Percentiles rank a stretch among this genome's conserved stretches.
Conservation (phyloP, 495 filamentous ascomycete genomes). For the Chaetomium cochliodes region DNA sequence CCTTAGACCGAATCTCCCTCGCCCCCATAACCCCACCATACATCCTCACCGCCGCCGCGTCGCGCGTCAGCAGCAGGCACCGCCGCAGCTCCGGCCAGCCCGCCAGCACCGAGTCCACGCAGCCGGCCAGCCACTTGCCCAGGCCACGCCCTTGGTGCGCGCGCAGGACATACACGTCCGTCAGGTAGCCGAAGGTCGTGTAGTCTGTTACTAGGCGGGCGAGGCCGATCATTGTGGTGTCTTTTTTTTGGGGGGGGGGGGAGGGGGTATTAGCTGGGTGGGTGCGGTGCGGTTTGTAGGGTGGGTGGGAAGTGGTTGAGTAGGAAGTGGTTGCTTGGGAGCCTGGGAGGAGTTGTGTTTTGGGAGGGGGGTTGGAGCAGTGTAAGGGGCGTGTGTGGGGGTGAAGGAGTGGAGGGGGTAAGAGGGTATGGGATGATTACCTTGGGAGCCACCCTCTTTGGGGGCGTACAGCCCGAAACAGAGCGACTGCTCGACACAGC, state of each 20-base stretch:
- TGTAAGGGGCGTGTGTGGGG: neutral
- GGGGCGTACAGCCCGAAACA: slow-evolving; percentile 55
- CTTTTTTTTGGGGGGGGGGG: neutral
- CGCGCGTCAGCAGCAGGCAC: slow-evolving; percentile 52
- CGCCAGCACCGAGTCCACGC: slow-evolving; percentile 55
- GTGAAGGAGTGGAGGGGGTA: neutral
- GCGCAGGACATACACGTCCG: slow-evolving; percentile 62
- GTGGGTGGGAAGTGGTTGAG: too few relatives aligned
- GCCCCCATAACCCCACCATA: slow-evolving; percentile 53
- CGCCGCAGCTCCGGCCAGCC: slow-evolving; percentile 57
- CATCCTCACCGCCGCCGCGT: slow-evolving; percentile 38
- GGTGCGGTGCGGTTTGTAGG: neutral
- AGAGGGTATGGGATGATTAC: slow-evolving; percentile 3
- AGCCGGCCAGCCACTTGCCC: slow-evolving; percentile 60
- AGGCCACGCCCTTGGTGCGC: slow-evolving; percentile 60
- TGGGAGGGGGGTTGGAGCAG: neutral
- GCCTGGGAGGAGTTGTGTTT: too few relatives aligned
- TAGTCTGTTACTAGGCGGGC: slow-evolving; percentile 64
- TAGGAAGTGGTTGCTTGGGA: too few relatives aligned
- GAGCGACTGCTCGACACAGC: slow-evolving; percentile 52
- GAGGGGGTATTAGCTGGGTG: neutral
- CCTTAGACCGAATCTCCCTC: slow-evolving; percentile 33
- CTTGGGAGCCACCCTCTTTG: slow-evolving; percentile 27
- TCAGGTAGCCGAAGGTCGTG: slow-evolving; percentile 65
- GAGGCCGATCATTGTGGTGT: slow-evolving; percentile 51